A percentile compares a stretch with the other conserved stretches of the same genome.
phyloP scores from a whole-genome alignment of 2,329 filamentous ascomycete genomes.

The Xylaria polymorpha region DNA sequence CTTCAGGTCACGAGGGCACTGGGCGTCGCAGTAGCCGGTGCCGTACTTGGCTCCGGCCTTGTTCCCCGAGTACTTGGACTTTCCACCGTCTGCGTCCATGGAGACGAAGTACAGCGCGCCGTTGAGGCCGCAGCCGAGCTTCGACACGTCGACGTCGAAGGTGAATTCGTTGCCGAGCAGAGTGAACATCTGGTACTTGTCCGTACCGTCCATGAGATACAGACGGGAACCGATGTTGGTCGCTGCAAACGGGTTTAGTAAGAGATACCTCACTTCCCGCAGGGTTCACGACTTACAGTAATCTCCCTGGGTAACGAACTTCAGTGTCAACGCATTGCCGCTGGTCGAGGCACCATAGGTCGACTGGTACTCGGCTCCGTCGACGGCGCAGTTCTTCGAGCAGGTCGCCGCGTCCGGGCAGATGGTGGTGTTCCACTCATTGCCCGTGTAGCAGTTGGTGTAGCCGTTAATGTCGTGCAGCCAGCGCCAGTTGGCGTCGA shows the following conservation, averaged over 20 bases:
- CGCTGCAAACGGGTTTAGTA: slow-evolving; percentile 32
- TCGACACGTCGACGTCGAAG: slow-evolving; percentile 72
- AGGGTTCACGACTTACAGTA: slow-evolving; percentile 44
- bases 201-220: slow-evolving; percentile 66
- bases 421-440: slow-evolving; percentile 51
- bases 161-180: slow-evolving; percentile 70
- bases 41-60: slow-evolving; percentile 64
- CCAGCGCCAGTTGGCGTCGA: slow-evolving; percentile 66
- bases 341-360: slow-evolving; percentile 61
- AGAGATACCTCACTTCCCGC: neutral
- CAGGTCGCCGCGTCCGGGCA: slow-evolving; percentile 55
- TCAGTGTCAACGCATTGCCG: slow-evolving; percentile 59
- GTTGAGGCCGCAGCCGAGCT: slow-evolving; percentile 70
- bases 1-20: slow-evolving; percentile 61
- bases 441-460: slow-evolving; percentile 62
- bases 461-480: slow-evolving; percentile 55
- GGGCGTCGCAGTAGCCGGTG: slow-evolving; percentile 65
- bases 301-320: slow-evolving; percentile 61
- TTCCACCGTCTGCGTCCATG: slow-evolving; percentile 66
- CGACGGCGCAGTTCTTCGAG: slow-evolving; percentile 56
- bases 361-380: slow-evolving; percentile 57
- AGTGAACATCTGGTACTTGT: slow-evolving; percentile 68
- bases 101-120: slow-evolving; percentile 68
- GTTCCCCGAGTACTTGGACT: slow-evolving; percentile 59
- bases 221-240: slow-evolving; percentile 60